These are phyloP conservation scores for Sarcodon aspratus DNA, from an alignment of 768 basidiomycete species.

Conservation along the genomic window DNA sequence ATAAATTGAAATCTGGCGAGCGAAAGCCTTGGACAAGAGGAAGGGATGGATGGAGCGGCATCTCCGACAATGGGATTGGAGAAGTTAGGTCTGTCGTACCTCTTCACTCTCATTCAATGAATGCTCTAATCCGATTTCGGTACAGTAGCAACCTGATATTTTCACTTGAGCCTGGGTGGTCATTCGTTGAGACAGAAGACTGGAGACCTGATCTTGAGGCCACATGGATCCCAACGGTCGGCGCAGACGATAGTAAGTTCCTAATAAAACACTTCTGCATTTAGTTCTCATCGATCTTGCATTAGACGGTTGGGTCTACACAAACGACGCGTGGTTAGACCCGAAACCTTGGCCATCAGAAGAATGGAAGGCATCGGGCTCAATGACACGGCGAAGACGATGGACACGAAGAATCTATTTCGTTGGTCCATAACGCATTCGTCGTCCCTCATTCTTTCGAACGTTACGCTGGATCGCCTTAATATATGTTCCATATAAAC, in stretches of 20 bases:
- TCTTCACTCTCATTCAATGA: background rate
- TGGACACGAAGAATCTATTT: constrained; percentile 66
- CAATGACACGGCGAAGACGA: constrained; percentile 52
- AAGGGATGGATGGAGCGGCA: constrained; percentile 59
- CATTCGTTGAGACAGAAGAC: constrained; percentile 64
- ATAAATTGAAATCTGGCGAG: constrained; percentile 29
- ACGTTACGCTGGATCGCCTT: too few relatives aligned
- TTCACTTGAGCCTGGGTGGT: constrained; percentile 63
- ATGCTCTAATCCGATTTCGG: background rate
- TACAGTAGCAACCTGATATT: constrained; percentile 72
- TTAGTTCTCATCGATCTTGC: constrained; percentile 5
- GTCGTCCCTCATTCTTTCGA: too few relatives aligned
- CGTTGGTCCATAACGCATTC: background rate
- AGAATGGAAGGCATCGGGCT: constrained; percentile 28
- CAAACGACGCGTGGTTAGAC: constrained; percentile 65
- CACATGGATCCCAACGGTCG: constrained; percentile 34
- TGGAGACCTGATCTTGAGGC: constrained; percentile 61
- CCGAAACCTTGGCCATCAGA: constrained; percentile 27
- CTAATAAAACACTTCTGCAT: background rate
- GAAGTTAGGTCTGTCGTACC: constrained; percentile 48
- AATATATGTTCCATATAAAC: too few relatives aligned
- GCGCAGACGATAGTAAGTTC: constrained; percentile 23
- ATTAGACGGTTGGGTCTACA: constrained; percentile 73
- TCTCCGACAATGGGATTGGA: constrained; percentile 30
- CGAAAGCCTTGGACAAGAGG: constrained; percentile 60